Percentiles rank a stretch among this genome's conserved stretches.
Conservation (phyloP, 768 basidiomycete species). For the Gloeophyllum trabeum region DNA sequence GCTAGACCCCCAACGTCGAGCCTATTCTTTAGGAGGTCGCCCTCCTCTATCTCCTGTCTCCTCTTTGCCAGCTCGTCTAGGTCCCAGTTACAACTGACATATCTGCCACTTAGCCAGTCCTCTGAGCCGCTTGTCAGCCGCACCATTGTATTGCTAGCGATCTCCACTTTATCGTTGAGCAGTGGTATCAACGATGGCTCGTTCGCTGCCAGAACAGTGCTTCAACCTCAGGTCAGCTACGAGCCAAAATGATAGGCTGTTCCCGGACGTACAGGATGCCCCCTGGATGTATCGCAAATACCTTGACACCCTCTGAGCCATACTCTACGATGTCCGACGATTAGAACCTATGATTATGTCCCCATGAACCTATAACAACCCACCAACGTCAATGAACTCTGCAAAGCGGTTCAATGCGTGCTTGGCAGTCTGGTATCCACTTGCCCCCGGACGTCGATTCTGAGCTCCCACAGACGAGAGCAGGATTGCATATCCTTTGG, state of each 20-base stretch:
- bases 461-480: not conserved
- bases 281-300: not conserved
- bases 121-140: not conserved
- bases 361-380: no score
- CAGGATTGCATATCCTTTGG: not conserved
- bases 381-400: not conserved
- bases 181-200: not conserved
- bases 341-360: not conserved
- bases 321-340: not conserved
- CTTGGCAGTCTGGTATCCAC: not conserved
- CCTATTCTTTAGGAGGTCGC: not conserved
- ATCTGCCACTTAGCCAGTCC: constrained; percentile 1
- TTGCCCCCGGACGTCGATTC: not conserved
- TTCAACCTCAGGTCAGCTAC: no score
- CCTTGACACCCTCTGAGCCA: not conserved
- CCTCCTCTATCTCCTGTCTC: constrained; percentile 1
- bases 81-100: not conserved
- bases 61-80: not conserved
- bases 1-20: not conserved
- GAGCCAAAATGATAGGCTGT: no score
- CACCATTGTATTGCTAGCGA: not conserved
- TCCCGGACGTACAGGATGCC: not conserved
- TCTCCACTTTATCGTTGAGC: not conserved
- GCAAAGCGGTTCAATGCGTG: not conserved
- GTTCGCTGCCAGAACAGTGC: not conserved